Conservation (phyloP, 2,329 filamentous ascomycete genomes). For the Diaporthe vexans region DNA sequence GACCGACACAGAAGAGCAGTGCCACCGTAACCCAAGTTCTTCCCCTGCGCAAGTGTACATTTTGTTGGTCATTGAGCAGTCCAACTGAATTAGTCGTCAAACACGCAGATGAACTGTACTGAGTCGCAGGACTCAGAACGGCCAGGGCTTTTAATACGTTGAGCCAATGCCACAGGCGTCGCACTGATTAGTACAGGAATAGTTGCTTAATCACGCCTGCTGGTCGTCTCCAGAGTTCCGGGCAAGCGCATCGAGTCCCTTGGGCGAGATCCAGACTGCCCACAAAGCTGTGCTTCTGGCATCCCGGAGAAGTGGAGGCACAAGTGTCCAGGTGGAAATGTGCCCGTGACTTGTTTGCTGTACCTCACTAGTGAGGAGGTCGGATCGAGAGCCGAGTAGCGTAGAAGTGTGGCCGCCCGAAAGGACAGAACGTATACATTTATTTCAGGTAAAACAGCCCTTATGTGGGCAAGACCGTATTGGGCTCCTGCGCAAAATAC, state of each 20-base stretch:
- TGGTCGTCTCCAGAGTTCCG: background rate
- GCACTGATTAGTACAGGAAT: background rate
- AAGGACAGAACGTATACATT: background rate
- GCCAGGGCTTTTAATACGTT: background rate
- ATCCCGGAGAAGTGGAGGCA: background rate
- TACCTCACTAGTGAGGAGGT: background rate
- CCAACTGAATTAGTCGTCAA: no score
- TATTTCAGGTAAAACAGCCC: background rate
- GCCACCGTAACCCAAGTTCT: no score
- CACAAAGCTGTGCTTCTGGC: background rate
- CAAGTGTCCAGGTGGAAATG: background rate
- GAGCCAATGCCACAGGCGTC: background rate
- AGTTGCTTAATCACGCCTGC: background rate
- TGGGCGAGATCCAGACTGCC: background rate
- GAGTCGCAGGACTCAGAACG: background rate
- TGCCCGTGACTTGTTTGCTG: no score
- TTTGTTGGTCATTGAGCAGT: no score
- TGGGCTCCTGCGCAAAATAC: constrained; percentile 53
- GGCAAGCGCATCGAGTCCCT: background rate
- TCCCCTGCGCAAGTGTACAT: no score
- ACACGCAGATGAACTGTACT: no score
- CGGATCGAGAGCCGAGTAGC: no score
- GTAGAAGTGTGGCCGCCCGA: no score
- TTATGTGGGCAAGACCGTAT: constrained; percentile 34
- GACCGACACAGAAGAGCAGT: no score